Base-by-base conservation (phyloP, 2,329 filamentous ascomycete species). In the Calcarisporium arbuscula region DNA sequence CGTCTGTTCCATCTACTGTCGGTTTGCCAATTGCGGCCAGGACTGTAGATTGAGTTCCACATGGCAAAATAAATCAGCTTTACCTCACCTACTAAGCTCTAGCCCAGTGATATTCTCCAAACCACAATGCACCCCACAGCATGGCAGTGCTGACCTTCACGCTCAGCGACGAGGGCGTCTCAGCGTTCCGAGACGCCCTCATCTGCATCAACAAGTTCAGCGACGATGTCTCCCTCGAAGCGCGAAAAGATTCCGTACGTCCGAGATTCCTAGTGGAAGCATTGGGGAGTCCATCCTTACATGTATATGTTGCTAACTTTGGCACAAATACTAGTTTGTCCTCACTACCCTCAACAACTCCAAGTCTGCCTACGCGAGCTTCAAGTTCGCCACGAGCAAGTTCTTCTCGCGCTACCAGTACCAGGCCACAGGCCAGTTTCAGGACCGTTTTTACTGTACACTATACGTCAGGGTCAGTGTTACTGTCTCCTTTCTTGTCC, bases 301-400 rank as follows among this genome's bases (percentile, higher is more conserved):
- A n/a, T n/a, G n/a, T n/a, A n/a, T n/a, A n/a, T n/a, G n/a, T n/a
- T n/a, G n/a, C n/a, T n/a, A n/a, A 22, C n/a, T n/a, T n/a, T n/a
- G n/a, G n/a, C n/a, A n/a, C n/a, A n/a, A n/a, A n/a, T n/a, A n/a
- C n/a, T 31, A 85, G 84, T 72, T 90, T 44, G 69, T 80, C 5
- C 67, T 90, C 35, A 86, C 82, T 11, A 78, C 84, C 11, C 65
- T 90, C 43, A 90, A 90, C 54, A 74, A 75, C n/a, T 85, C 84
- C 36, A 86, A 85, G 52, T 86, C 85, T 5, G 83, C 82, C 14
- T 89, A 89, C 55, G 79, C 81, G 18, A 82, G 80, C 39, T 80
- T 87, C 49, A 72, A 73, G 7, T 77, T 89, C 34, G 67, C 80
- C 28, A 71, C 74, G 26, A 73, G 65, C 44, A 71, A 74, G 25